Evolutionary conservation across 176 grass and related monocot genomes (phyloP).

Genomic region (Ampelocalamus luodianensis): DNA sequence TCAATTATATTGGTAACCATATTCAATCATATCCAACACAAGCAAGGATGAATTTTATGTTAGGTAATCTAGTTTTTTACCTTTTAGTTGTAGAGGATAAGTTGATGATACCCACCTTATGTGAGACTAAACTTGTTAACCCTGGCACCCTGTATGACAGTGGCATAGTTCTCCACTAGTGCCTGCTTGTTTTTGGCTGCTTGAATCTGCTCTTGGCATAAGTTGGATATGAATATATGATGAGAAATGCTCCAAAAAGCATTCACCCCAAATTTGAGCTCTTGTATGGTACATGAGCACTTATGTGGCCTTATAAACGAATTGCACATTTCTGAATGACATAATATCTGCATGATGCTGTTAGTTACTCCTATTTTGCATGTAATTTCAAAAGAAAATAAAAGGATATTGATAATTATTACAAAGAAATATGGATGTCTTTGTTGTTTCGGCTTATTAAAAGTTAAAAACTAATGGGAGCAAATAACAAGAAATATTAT

Average conservation of each 20-base stretch:
- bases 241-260: background rate
- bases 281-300: slow-evolving; percentile 12
- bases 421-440: background rate
- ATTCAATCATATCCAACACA: background rate
- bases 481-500: background rate
- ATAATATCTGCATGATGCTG: background rate
- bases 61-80: background rate
- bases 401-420: background rate
- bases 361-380: background rate
- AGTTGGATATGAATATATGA: slow-evolving; percentile 18
- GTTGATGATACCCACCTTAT: background rate
- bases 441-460: background rate
- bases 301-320: background rate
- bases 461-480: slow-evolving; percentile 12
- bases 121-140: background rate
- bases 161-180: background rate
- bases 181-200: slow-evolving; percentile 4
- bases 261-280: background rate
- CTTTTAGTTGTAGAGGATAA: background rate
- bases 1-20: background rate
- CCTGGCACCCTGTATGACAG: background rate
- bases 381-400: slow-evolving; percentile 17
- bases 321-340: background rate
- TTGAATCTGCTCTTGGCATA: background rate
- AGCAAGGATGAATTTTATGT: background rate